Percentiles rank a stretch among this genome's conserved stretches.
Evolutionary conservation across 2,329 filamentous ascomycete species (phyloP).

Genomic region (Pseudogymnoascus sp.): DNA sequence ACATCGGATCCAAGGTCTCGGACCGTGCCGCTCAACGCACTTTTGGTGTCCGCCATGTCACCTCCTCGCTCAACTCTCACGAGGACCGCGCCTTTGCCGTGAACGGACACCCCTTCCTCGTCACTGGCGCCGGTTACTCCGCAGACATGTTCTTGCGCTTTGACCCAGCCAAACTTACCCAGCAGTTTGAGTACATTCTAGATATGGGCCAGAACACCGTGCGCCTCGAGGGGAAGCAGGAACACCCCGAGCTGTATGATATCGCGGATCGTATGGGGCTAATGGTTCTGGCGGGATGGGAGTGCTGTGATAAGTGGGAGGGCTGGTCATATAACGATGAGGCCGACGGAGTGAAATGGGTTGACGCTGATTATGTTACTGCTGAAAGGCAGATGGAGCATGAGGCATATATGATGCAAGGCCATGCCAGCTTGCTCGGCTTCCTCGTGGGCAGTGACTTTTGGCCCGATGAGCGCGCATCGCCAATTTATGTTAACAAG

Average conservation of each 20-base stretch:
- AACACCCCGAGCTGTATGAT: constrained; percentile 52
- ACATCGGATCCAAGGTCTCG: background rate
- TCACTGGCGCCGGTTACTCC: constrained; percentile 52
- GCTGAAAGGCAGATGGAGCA: constrained; percentile 49
- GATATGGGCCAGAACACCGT: constrained; percentile 57
- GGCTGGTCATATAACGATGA: constrained; percentile 54
- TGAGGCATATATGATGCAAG: constrained; percentile 51
- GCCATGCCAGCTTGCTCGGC: constrained; percentile 49
- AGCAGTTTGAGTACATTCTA: constrained; percentile 45
- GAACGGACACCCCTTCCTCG: constrained; percentile 51
- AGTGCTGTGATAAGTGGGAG: constrained; percentile 63
- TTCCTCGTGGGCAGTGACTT: constrained; percentile 56
- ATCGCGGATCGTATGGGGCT: constrained; percentile 51
- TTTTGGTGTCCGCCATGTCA: constrained; percentile 49
- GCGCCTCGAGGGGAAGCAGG: constrained; percentile 56
- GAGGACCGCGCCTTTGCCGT: constrained; percentile 49
- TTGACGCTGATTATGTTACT: constrained; percentile 44
- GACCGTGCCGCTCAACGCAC: constrained; percentile 29
- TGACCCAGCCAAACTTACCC: constrained; percentile 38
- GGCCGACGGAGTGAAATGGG: constrained; percentile 39
- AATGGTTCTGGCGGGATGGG: constrained; percentile 56
- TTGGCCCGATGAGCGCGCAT: constrained; percentile 52
- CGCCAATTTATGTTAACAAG: constrained; percentile 43
- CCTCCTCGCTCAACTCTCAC: constrained; percentile 40
- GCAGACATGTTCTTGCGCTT: constrained; percentile 56